Evolutionary conservation across 345 rosid species (phyloP).

Genomic region (Garcia nutans): DNA sequence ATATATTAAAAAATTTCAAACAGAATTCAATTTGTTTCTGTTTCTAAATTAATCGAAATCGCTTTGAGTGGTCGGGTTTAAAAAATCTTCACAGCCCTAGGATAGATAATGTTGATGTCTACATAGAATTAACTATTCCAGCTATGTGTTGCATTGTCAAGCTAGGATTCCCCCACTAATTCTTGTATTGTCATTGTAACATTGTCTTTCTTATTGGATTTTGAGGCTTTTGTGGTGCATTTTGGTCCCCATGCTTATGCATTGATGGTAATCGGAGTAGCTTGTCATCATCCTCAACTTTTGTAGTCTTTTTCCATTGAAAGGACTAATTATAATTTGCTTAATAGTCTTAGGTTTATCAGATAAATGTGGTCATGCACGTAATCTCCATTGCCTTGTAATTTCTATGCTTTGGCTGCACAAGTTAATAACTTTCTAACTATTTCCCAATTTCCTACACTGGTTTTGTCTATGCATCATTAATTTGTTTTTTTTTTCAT

Average conservation of each 20-base stretch:
- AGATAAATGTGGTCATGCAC: conserved; percentile 19
- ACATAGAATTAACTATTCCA: not conserved
- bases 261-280: conserved; percentile 16
- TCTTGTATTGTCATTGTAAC: not conserved
- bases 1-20: too few species aligned
- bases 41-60: too few species aligned
- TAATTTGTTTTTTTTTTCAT: not conserved
- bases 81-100: too few species aligned
- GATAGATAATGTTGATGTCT: not conserved
- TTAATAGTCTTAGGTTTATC: conserved; percentile 7
- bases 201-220: conserved; percentile 8
- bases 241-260: conserved; percentile 19
- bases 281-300: conserved; percentile 27
- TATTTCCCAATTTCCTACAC: too few species aligned
- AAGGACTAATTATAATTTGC: conserved; percentile 12
- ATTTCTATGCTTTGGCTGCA: not conserved
- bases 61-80: too few species aligned
- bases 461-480: not conserved
- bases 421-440: too few species aligned
- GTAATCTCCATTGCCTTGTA: conserved; percentile 6
- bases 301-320: conserved; percentile 7
- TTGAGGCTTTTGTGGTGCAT: conserved; percentile 15
- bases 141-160: conserved; percentile 7
- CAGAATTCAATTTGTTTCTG: too few species aligned
- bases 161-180: not conserved